phyloP scores from a whole-genome alignment of 1,284 basidiomycete genomes.

The Termitomyces sp. region DNA sequence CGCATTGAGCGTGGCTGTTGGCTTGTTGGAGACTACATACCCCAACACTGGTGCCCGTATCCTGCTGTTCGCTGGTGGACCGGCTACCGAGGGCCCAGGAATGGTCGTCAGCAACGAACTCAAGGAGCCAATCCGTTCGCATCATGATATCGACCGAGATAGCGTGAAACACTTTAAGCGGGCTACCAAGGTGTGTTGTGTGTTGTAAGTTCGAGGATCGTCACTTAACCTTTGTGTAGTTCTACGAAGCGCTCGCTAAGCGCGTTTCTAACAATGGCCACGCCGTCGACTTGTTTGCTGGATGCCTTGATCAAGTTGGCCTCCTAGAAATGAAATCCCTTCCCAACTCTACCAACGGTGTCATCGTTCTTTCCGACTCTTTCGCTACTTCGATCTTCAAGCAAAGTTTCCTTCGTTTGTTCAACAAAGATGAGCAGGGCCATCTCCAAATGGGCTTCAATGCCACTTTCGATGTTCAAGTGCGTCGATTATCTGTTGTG shows the following conservation, averaged over 20 bases:
- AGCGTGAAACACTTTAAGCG: constrained; percentile 98
- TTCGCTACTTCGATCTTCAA: constrained; percentile 99
- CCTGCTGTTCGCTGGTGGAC: constrained; percentile 95
- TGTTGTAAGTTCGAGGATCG: neutral
- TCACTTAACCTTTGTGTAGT: constrained; percentile 43
- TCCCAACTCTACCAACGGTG: constrained; percentile 93
- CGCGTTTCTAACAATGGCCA: constrained; percentile 94
- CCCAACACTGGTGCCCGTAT: constrained; percentile 95
- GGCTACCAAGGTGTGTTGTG: constrained; percentile 74
- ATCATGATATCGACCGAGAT: constrained; percentile 98
- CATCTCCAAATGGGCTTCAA: constrained; percentile 98
- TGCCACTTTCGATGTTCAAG: constrained; percentile 96
- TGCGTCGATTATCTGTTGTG: constrained; percentile 28
- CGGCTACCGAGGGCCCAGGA: constrained; percentile 96
- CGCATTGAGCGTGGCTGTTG: constrained; percentile 90
- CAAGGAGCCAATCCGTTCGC: constrained; percentile 96
- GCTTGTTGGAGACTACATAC: constrained; percentile 94
- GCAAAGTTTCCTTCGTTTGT: constrained; percentile 92
- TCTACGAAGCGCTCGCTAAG: constrained; percentile 94
- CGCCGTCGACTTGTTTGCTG: constrained; percentile 92
- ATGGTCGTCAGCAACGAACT: constrained; percentile 96
- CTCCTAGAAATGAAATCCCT: constrained; percentile 97
- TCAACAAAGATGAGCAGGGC: constrained; percentile 92
- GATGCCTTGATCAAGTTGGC: constrained; percentile 97
- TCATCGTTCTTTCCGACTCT: constrained; percentile 94